Conservation (phyloP, 495 filamentous ascomycete genomes). For the Trichocladium uniseriatum region DNA sequence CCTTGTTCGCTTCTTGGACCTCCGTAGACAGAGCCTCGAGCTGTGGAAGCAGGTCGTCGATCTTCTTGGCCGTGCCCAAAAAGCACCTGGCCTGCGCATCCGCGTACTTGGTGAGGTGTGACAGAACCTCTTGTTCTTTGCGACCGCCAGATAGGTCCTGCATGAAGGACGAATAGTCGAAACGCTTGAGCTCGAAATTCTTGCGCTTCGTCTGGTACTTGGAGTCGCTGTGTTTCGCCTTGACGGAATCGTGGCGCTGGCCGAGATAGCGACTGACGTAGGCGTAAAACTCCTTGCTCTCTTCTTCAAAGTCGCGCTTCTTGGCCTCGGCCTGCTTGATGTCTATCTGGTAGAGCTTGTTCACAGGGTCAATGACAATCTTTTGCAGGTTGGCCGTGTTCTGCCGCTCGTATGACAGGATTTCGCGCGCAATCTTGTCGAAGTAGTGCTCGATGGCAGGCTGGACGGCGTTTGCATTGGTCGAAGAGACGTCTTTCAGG, state of each 20-base stretch:
- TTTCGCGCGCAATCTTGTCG: constrained; percentile 89
- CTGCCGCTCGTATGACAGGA: constrained; percentile 73
- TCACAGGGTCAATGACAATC: constrained; percentile 87
- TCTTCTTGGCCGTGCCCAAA: constrained; percentile 70
- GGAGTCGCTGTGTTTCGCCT: constrained; percentile 95
- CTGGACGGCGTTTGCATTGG: constrained; percentile 90
- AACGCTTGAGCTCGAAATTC: constrained; percentile 92
- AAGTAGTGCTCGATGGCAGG: constrained; percentile 97
- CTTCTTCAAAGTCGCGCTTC: constrained; percentile 96
- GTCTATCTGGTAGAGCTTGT: constrained; percentile 83
- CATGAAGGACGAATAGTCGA: constrained; percentile 99
- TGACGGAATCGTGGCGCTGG: constrained; percentile 87
- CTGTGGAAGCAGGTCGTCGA: constrained; percentile 81
- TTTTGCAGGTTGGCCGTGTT: constrained; percentile 80
- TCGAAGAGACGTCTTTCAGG: constrained; percentile 74
- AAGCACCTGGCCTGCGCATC: constrained; percentile 82
- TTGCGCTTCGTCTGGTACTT: constrained; percentile 93
- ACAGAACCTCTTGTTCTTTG: constrained; percentile 95
- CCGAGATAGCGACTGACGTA: constrained; percentile 92
- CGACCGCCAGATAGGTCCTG: constrained; percentile 94
- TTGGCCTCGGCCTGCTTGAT: constrained; percentile 97
- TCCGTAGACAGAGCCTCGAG: constrained; percentile 85
- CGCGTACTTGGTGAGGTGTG: constrained; percentile 89
- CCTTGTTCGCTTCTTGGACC: constrained; percentile 85
- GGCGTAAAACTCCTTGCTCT: constrained; percentile 93